A percentile compares a stretch with the other conserved stretches of the same genome.
These are phyloP conservation scores for Cynanchum wilfordii DNA, from an alignment of 257 asterid species.

Conservation along the genomic window DNA sequence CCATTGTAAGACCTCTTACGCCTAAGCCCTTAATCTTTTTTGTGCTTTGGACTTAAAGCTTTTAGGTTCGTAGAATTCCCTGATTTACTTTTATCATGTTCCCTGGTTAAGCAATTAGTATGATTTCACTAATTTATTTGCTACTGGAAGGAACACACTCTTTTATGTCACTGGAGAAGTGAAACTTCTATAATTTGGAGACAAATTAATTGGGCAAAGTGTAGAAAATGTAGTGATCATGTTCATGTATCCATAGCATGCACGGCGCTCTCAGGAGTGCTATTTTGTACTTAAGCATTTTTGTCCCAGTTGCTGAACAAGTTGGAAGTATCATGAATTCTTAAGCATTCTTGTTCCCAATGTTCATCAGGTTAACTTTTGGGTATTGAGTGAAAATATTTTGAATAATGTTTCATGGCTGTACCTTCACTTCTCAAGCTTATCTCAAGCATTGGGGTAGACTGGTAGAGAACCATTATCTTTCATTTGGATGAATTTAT, in stretches of 20 bases:
- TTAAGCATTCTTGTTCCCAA: background rate
- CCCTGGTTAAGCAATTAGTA: background rate
- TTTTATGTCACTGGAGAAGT: background rate
- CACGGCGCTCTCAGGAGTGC: background rate
- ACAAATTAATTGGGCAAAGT: background rate
- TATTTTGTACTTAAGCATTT: background rate
- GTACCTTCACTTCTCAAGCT: background rate
- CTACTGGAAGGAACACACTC: background rate
- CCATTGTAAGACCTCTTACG: conserved; percentile 60
- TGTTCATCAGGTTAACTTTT: background rate
- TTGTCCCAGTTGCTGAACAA: background rate
- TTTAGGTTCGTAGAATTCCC: background rate
- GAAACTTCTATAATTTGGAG: background rate
- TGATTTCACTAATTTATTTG: background rate
- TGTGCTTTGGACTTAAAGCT: background rate
- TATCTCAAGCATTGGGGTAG: background rate
- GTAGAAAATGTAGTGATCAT: background rate
- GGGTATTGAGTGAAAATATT: background rate
- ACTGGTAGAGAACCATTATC: background rate
- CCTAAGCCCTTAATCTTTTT: background rate
- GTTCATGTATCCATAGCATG: background rate
- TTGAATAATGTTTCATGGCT: background rate
- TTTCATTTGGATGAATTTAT: background rate
- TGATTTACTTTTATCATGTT: background rate
- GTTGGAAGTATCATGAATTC: background rate